A percentile compares a stretch with the other conserved stretches of the same genome.
Evolutionary conservation across 2,329 filamentous ascomycete species (phyloP).

Genomic region (Colletotrichum lupini): DNA sequence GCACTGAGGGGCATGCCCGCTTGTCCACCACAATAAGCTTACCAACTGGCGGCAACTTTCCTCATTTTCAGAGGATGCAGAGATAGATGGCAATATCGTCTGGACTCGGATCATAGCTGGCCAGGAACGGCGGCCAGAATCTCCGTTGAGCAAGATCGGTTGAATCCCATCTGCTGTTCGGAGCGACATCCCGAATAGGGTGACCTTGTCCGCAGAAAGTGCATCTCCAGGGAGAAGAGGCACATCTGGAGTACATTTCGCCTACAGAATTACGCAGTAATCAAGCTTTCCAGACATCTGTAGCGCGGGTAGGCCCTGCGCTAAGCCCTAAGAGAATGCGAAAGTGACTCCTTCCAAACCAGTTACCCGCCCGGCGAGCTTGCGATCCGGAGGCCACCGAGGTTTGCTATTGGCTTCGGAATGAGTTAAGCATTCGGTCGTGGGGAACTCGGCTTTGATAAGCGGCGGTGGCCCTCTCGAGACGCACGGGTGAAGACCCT

Average conservation of each 20-base stretch:
- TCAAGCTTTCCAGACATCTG: neutral
- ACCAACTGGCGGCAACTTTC: neutral
- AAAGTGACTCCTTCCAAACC: slow-evolving; percentile 9
- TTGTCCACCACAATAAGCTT: neutral
- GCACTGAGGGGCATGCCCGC: neutral
- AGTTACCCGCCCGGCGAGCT: neutral
- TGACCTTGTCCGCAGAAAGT: neutral
- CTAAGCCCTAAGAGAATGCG: slow-evolving; percentile 30
- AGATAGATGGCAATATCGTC: neutral
- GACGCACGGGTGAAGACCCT: slow-evolving; percentile 1
- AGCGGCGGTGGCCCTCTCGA: neutral
- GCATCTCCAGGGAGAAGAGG: neutral
- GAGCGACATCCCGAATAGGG: slow-evolving; percentile 6
- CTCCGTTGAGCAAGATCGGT: neutral
- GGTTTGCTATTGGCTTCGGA: neutral
- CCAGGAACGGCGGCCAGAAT: neutral
- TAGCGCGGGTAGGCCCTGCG: neutral
- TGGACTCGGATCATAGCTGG: neutral
- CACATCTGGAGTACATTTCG: neutral
- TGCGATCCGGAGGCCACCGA: neutral
- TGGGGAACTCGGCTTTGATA: slow-evolving; percentile 7
- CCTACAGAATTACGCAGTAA: neutral
- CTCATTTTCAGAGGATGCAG: too few relatives aligned
- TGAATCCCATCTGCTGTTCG: neutral
- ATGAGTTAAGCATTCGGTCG: slow-evolving; percentile 16